phyloP scores from a whole-genome alignment of 352 stramenopile genomes.

The Phytophthora palmivora region DNA sequence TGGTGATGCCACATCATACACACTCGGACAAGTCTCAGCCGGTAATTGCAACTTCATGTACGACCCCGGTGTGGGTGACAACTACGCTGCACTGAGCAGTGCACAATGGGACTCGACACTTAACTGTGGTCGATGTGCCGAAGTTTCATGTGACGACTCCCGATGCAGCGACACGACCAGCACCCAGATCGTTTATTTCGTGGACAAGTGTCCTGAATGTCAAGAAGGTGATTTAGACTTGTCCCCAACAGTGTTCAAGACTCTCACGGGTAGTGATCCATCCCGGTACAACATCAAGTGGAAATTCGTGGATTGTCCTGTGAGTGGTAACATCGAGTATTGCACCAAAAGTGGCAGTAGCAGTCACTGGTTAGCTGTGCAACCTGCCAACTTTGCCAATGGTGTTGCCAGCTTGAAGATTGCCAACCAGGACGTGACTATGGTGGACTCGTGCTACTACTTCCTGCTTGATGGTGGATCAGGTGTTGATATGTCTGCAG shows the following conservation, averaged over 20 bases:
- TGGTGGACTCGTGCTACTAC: constrained; percentile 77
- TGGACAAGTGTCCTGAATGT: constrained; percentile 79
- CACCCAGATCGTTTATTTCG: constrained; percentile 57
- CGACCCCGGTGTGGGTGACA: constrained; percentile 42
- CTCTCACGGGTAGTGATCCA: constrained; percentile 49
- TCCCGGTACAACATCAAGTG: constrained; percentile 54
- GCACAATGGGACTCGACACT: constrained; percentile 59
- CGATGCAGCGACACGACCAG: constrained; percentile 51
- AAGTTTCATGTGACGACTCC: constrained; percentile 63
- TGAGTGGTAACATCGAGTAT: constrained; percentile 51
- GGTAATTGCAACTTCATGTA: constrained; percentile 83
- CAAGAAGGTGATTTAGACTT: constrained; percentile 61
- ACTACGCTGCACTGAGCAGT: constrained; percentile 76
- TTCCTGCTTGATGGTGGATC: constrained; percentile 50
- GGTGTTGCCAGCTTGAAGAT: constrained; percentile 49
- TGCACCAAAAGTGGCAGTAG: constrained; percentile 64
- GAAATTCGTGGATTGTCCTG: constrained; percentile 58
- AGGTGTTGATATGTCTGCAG: constrained; percentile 38
- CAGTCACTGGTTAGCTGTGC: constrained; percentile 50
- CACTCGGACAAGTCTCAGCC: constrained; percentile 44
- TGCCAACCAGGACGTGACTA: constrained; percentile 62
- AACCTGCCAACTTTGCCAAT: constrained; percentile 48
- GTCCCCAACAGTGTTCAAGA: constrained; percentile 52
- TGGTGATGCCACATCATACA: constrained; percentile 61
- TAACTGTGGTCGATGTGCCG: constrained; percentile 71